Base-by-base conservation (phyloP, 108 stramenopile species). In the Tribonema minus region DNA sequence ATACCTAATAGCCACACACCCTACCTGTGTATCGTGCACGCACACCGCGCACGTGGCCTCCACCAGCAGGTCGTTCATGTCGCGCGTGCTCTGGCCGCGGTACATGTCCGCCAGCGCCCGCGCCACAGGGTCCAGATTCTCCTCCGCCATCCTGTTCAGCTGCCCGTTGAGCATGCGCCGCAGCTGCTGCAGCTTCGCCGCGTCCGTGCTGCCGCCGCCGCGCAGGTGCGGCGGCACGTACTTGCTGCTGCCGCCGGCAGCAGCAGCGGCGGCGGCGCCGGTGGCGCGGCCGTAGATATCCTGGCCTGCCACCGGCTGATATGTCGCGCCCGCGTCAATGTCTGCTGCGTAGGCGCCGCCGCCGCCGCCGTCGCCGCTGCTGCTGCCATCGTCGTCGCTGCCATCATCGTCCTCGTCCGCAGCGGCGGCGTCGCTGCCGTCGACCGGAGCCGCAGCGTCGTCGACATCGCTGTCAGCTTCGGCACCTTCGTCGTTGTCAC, bases 231-330 rank as follows among this genome's bases (percentile, higher is more conserved):
- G 85, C 4, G 85, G 81, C 1, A 86, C 67, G 64, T 86, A 86
- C 58, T 64, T 84, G 34, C n/a, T n/a, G n/a, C n/a, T n/a, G n/a
- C 71, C 82, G 30, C 70, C 72, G 26, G 66, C 58, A 5, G 37
- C 67, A 3, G 40, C 65, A 15, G 60, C 85, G 37, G 25, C 69
- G 80, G 66, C 82, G 59, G 30, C 9, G 23, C 90, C 92, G 30
- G 91, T 72, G 34, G 67, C 74, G 34, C 94, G 88, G 41, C 96
- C 96, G 69, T 97, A 97, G 54, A 97, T 95, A 77, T 97, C 94
- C 87, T 97, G 92, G 7, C 96, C 96, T 9, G 66, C 34, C 32
- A 82, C 65, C 20, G 96, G 96, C 64, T 73, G 79, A 64, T 97
- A 97, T 72, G 66, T 71, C 3, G 76, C 84, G 29, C 33, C 27